These are phyloP conservation scores for Aspergillus floridensis DNA, from an alignment of 2,329 filamentous ascomycete genomes.

Conservation along the genomic window DNA sequence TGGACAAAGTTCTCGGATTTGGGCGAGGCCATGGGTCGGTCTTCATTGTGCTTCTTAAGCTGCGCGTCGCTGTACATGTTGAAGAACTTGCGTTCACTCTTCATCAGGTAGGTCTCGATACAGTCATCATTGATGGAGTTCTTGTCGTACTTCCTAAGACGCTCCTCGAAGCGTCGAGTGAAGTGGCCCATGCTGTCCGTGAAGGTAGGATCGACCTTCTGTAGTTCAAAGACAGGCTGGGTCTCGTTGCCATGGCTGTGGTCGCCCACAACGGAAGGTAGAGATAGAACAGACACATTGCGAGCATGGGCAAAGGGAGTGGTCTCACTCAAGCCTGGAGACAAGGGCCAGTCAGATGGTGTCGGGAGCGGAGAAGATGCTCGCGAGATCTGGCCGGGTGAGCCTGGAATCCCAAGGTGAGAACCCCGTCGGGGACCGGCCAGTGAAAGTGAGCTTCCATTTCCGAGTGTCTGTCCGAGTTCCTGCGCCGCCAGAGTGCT, in stretches of 20 bases:
- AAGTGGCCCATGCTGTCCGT: slow-evolving; percentile 62
- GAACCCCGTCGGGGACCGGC: not conserved
- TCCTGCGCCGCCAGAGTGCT: slow-evolving; percentile 1
- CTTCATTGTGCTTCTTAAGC: slow-evolving; percentile 31
- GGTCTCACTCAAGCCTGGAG: not conserved
- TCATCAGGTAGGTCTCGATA: slow-evolving; percentile 63
- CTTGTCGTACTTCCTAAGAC: slow-evolving; percentile 52
- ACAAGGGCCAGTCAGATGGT: not conserved
- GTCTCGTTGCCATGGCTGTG: slow-evolving; percentile 56
- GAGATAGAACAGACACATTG: slow-evolving; percentile 50
- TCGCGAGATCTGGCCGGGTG: slow-evolving; percentile 4
- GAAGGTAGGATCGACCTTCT: slow-evolving; percentile 66
- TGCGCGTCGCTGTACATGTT: slow-evolving; percentile 56
- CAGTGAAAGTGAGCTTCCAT: slow-evolving; percentile 1
- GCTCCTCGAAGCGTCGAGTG: slow-evolving; percentile 56
- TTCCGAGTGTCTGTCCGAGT: not conserved
- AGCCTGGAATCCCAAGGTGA: not conserved
- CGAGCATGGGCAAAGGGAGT: slow-evolving; percentile 11
- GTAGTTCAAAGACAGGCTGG: slow-evolving; percentile 53
- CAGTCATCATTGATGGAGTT: slow-evolving; percentile 59
- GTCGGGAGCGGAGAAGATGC: slow-evolving; percentile 1
- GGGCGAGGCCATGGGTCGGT: not conserved
- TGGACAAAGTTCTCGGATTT: not conserved
- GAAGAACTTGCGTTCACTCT: slow-evolving; percentile 67
- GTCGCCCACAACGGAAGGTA: slow-evolving; percentile 57